phyloP scores from a whole-genome alignment of 1,139 yeast species.

The Diutina mesorugosa region DNA sequence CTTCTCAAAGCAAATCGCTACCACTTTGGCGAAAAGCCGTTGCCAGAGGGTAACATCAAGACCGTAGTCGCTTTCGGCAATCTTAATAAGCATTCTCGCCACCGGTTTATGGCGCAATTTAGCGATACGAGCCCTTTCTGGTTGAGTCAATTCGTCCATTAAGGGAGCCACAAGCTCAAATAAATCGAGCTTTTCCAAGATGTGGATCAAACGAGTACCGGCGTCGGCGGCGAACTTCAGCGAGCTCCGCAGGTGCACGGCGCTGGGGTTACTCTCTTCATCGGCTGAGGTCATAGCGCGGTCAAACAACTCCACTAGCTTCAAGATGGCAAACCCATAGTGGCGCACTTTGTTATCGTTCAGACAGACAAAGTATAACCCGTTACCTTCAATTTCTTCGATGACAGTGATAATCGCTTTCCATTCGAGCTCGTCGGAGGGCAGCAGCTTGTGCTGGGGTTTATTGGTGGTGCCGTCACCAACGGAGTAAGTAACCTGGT shows the following conservation, averaged over 20 bases:
- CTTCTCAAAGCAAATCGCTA: slow-evolving; percentile 59
- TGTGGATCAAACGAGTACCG: slow-evolving; percentile 68
- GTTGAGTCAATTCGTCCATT: slow-evolving; percentile 56
- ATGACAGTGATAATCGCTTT: slow-evolving; percentile 70
- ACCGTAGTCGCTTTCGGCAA: slow-evolving; percentile 89
- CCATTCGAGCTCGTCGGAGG: slow-evolving; percentile 62
- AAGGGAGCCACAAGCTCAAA: slow-evolving; percentile 49
- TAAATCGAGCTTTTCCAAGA: slow-evolving; percentile 61
- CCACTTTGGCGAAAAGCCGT: slow-evolving; percentile 65
- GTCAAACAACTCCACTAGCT: slow-evolving; percentile 75
- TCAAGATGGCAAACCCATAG: slow-evolving; percentile 60
- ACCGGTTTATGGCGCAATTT: slow-evolving; percentile 40
- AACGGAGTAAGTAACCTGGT: slow-evolving; percentile 28
- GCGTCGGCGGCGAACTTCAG: slow-evolving; percentile 70
- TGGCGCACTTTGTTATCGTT: slow-evolving; percentile 70
- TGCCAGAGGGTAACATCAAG: slow-evolving; percentile 95
- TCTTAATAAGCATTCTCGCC: slow-evolving; percentile 50
- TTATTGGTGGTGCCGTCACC: slow-evolving; percentile 15
- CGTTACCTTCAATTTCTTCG: slow-evolving; percentile 94
- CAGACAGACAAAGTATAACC: slow-evolving; percentile 80
- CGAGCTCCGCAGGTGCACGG: slow-evolving; percentile 42
- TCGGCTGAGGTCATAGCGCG: slow-evolving; percentile 53
- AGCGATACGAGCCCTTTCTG: slow-evolving; percentile 63
- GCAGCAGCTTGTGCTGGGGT: slow-evolving; percentile 5
- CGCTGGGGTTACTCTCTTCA: slow-evolving; percentile 9